Base-by-base conservation (phyloP, 257 asterid species). In the Hygrophila difformis region DNA sequence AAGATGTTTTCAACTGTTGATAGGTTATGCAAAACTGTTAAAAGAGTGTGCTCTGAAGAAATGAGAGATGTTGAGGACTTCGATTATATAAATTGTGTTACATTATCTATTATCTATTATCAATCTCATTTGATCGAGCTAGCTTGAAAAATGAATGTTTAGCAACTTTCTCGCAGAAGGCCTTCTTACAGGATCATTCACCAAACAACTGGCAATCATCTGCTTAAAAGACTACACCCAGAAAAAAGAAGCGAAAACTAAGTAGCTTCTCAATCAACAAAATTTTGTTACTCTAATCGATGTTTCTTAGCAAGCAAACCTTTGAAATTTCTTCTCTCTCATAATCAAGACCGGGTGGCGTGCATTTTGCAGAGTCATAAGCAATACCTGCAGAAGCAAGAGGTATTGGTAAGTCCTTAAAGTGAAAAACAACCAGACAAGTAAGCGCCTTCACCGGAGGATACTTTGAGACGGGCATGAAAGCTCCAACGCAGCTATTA, bases 291-390 rank as follows among this genome's bases (percentile, higher is more conserved):
- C 8, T 5, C 12, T 3, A 33, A 33, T 33, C 6, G 12, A 33
- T 33, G 6, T 9, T 33, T 52, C 49, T 44, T 10, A 24, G 26
- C 31, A 55, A 50, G 10, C 59, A 60, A 66, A 91, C 99, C 97
- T 80, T 91, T 1, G 99, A 78, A 61, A 91, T 91, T 52, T 72
- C 80, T 67, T 91, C 99, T 47, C 94, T 78, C 78, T 86, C 99
- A 37, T 86, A 86, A 71, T 91, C 97, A 62, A 91, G 97, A 49
- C 99, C 79, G 52, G 99, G 99, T 49, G 99, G n/a, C n/a, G 99
- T 54, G 99, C 97, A 76, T 91, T 80, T 86, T 86, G 97, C 78
- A 91, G 71, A 15, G 99, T 91, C 95, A 91, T 91, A 47, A 91
- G 93, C 68, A 91, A 63, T 34, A 91, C 99, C 99, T 91, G 56